These are phyloP conservation scores for Xylaria scruposa DNA, from an alignment of 495 filamentous ascomycete genomes.

Conservation along the genomic window DNA sequence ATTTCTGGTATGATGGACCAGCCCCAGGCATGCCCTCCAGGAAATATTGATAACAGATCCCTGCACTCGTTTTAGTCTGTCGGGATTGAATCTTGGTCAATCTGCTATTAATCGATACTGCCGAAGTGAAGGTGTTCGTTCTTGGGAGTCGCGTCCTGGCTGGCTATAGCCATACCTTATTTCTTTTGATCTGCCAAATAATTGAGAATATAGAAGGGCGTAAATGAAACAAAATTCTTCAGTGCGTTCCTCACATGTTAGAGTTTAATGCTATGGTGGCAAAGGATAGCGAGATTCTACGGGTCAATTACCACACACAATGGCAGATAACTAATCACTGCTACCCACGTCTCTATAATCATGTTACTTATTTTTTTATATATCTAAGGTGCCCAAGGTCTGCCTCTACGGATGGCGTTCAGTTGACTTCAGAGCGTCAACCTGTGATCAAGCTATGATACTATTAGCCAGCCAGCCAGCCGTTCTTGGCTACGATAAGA, in stretches of 20 bases:
- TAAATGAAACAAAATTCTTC: background rate
- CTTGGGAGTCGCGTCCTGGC: background rate
- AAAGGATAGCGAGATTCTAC: background rate
- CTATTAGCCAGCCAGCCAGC: background rate
- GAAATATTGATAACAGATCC: background rate
- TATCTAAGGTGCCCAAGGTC: background rate
- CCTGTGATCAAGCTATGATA: background rate
- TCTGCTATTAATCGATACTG: background rate
- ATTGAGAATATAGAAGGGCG: background rate
- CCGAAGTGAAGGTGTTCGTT: background rate
- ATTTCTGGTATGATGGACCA: conserved; percentile 16
- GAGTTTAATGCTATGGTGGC: background rate
- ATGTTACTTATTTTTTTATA: background rate
- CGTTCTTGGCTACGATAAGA: background rate
- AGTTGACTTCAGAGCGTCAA: background rate
- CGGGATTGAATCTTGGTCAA: background rate
- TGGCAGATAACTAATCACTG: background rate
- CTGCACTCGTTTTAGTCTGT: background rate
- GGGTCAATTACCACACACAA: background rate
- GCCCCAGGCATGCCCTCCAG: background rate
- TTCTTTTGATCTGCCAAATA: background rate
- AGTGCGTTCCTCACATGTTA: background rate
- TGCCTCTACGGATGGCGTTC: background rate
- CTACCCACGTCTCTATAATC: background rate
- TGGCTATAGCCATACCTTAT: background rate